Conservation (phyloP, 257 asterid species). For the Ajuga chamaepitys region DNA sequence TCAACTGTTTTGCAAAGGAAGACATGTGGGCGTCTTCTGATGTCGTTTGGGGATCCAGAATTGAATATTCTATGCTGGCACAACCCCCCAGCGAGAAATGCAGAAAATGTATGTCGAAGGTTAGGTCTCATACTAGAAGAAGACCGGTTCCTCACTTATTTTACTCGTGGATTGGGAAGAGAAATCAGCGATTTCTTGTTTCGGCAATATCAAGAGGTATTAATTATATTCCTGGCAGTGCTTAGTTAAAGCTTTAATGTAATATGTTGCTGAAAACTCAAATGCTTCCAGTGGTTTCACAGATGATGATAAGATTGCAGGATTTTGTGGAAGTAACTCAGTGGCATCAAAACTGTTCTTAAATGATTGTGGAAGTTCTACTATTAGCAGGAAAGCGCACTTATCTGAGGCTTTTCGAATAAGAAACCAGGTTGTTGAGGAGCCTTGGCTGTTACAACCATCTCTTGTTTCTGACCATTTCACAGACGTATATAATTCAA, state of each 20-base stretch:
- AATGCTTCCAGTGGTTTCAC: constrained; percentile 79
- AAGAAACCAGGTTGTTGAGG: constrained; percentile 48
- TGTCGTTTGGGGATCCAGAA: constrained; percentile 42
- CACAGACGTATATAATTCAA: constrained; percentile 28
- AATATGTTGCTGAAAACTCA: constrained; percentile 75
- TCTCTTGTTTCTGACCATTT: constrained; percentile 28
- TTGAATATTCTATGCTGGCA: constrained; percentile 38
- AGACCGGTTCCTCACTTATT: constrained; percentile 28
- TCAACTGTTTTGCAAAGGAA: constrained; percentile 37
- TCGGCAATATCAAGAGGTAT: constrained; percentile 50
- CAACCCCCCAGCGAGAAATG: constrained; percentile 33
- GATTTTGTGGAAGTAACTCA: constrained; percentile 33
- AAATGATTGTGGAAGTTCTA: constrained; percentile 24
- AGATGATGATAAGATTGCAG: constrained; percentile 45
- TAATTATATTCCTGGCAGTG: constrained; percentile 22
- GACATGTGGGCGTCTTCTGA: constrained; percentile 72
- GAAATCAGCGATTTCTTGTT: constrained; percentile 19
- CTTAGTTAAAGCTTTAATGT: constrained; percentile 18
- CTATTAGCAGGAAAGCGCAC: constrained; percentile 27
- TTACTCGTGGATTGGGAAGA: constrained; percentile 33
- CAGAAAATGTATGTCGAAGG: constrained; percentile 26
- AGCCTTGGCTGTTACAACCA: constrained; percentile 78
- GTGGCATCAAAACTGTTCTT: constrained; percentile 31
- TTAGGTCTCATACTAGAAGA: constrained; percentile 37
- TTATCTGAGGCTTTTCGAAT: constrained; percentile 20